Evolutionary conservation across 352 stramenopile species (phyloP).

Genomic region (Phytophthora rubi): DNA sequence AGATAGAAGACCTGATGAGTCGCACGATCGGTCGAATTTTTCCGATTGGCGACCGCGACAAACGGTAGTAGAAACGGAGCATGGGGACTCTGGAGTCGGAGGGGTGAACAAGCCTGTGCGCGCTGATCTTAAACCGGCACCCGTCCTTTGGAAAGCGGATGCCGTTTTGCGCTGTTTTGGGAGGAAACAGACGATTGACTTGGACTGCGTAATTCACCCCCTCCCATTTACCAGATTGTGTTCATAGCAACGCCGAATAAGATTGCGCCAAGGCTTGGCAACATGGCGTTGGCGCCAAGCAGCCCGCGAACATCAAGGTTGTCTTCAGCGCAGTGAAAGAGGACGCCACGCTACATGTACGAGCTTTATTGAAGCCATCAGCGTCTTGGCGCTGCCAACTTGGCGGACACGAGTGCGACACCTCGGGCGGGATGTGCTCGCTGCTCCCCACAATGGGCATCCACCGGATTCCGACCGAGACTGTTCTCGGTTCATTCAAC

Average conservation of each 20-base stretch:
- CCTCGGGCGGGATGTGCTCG: neutral
- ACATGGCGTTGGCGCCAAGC: neutral
- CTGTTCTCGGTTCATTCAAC: neutral
- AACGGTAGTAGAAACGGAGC: neutral
- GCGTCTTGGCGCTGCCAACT: neutral
- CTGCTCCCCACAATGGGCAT: neutral
- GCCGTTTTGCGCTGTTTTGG: neutral
- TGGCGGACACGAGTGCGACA: neutral
- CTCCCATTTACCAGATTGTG: neutral
- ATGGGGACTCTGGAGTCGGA: neutral
- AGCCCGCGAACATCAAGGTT: neutral
- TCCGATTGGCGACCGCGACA: slow-evolving; percentile 1
- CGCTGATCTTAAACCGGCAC: neutral
- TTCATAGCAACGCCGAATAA: neutral
- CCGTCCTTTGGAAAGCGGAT: neutral
- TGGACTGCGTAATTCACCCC: neutral
- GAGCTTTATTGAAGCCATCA: neutral
- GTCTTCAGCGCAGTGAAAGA: neutral
- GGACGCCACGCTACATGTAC: neutral
- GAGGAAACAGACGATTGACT: neutral
- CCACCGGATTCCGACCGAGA: neutral
- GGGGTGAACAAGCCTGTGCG: neutral
- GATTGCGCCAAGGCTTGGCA: neutral
- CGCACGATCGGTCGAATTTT: slow-evolving; percentile 5
- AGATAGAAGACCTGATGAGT: neutral